Base-by-base conservation (phyloP, 768 basidiomycete genomes). In the Rhodosporidiobolus sp. region DNA sequence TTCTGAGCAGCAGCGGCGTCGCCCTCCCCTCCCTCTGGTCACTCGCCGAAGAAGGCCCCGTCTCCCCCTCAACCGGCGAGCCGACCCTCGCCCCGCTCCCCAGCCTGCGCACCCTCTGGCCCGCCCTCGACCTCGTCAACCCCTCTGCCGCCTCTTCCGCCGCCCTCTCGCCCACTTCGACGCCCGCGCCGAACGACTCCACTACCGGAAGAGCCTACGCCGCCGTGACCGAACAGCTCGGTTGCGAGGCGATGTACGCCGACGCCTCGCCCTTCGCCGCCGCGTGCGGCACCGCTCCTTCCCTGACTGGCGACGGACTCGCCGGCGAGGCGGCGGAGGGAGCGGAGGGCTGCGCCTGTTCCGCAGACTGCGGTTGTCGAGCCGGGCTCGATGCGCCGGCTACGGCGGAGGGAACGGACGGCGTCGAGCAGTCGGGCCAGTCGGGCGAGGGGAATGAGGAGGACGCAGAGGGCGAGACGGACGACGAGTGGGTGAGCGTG, bases 391-490 rank as follows among this genome's bases (percentile, higher is more conserved):
- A 52, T 22, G 14, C 28, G 9, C 38, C 58, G 32, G 3, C 43
- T 38, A 28, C 10, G 1, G 5, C 54, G 55, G 55, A 17, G 32
- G 55, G 26, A 38, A 8, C 16, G 43, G 26, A 11, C 43, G n/a
- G 6, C 43, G 43, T 28, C 43, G 8, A 24, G 38, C 4, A 43
- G n/a, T n/a, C n/a, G n/a, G n/a, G n/a, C n/a, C n/a, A n/a, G n/a
- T n/a, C n/a, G n/a, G n/a, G n/a, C n/a, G n/a, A n/a, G n/a, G n/a
- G n/a, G 38, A 14, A 43, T 7, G 38, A 12, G 22, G 56, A 56
- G 55, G 57, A 58, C 16, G 57, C 57, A 24, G 57, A 58, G 57
- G 57, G 57, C 2, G 57, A 58, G 57, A 58, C 57, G 57, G 57
- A 58, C 43, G 58, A 46, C 20, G 58, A 59, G 58, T 59, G 58